Base-by-base conservation (phyloP, 2,329 filamentous ascomycete species). In the Fonsecaea multimorphosa region DNA sequence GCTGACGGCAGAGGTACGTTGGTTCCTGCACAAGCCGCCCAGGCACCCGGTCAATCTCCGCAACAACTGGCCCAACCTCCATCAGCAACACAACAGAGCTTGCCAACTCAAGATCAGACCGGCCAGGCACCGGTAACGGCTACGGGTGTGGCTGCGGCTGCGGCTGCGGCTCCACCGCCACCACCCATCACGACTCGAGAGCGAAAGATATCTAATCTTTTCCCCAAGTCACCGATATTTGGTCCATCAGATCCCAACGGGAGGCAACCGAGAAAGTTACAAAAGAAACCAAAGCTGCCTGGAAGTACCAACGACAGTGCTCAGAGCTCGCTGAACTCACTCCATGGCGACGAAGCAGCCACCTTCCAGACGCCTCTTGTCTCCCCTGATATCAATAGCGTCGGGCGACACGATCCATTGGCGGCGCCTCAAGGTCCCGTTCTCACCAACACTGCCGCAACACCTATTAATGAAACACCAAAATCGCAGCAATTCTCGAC, bases 301-400 rank as follows among this genome's bases (percentile, higher is more conserved):
- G 89, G 88, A 49, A 92, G 91, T 73, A 80, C 90, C 24, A 93
- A 92, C 72, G 89, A 89, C 22, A 97, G 94, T 75, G 93, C 94
- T 0, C 93, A 97, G 70, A 97, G 93, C 74, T 98, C 95, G 16
- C 90, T 87, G 6, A 87, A 91, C 16, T 97, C 93, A 7, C 81
- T 96, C n/a, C 79, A 72, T 54, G 83, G 70, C 5, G 74, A 74
- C 16, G 74, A 76, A 8, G 75, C 73, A 14, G 75, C 64, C 8
- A 72, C 72, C 29, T 71, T 78, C 44, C 73, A 73, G 59, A 74
- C 77, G 38, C 70, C 74, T 51, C 67, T 74, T 34, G 69, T 72
- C 32, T 71, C 74, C 8, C 74, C 75, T 22, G 74, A 77, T 44
- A 58, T 73, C 29, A 70, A 52, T 74, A 79, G 11, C 38, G 74